Conservation (phyloP, 2,329 filamentous ascomycete species). For the Aotearoamyces nothofagi region DNA sequence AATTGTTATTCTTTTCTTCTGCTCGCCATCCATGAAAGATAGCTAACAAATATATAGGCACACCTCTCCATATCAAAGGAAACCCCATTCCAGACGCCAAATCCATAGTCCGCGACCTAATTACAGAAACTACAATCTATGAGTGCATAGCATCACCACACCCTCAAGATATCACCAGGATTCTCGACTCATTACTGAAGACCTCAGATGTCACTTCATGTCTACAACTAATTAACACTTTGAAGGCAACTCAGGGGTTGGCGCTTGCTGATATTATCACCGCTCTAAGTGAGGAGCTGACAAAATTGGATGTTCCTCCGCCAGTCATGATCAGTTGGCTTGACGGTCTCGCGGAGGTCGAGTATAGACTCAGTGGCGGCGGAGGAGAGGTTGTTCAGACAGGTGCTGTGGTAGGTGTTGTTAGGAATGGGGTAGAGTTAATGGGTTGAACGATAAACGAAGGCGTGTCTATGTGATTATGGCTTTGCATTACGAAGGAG, state of each 20-base stretch:
- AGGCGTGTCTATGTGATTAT: too few species aligned
- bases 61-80: conserved; percentile 47
- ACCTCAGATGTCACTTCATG: conserved; percentile 84
- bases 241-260: conserved; percentile 75
- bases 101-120: conserved; percentile 64
- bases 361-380: conserved; percentile 79
- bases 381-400: conserved; percentile 83
- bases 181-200: conserved; percentile 67
- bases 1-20: neutral
- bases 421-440: conserved; percentile 75
- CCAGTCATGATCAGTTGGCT: conserved; percentile 87
- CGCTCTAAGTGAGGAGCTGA: conserved; percentile 67
- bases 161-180: conserved; percentile 73
- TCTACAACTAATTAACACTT: conserved; percentile 69
- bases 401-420: conserved; percentile 78
- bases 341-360: conserved; percentile 79
- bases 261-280: conserved; percentile 91
- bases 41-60: conserved; percentile 32
- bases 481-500: too few species aligned
- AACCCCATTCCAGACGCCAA: conserved; percentile 43
- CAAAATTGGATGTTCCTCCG: conserved; percentile 67
- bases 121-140: conserved; percentile 87
- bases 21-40: conserved; percentile 2
- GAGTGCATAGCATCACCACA: conserved; percentile 94
- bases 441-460: too few species aligned